Conservation (phyloP, 495 filamentous ascomycete species). For the Trichoderma erinaceum region DNA sequence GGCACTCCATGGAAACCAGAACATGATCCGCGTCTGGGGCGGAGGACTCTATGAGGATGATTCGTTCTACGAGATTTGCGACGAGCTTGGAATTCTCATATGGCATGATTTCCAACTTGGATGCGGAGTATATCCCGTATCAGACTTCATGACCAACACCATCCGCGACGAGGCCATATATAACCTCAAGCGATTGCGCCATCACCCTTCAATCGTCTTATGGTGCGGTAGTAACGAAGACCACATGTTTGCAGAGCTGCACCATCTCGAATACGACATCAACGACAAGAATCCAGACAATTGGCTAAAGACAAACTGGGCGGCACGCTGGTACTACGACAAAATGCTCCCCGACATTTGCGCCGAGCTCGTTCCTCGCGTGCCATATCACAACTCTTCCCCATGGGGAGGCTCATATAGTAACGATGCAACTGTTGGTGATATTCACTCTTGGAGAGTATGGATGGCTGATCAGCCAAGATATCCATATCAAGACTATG, state of each 20-base stretch:
- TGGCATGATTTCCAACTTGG: slow-evolving; percentile 86
- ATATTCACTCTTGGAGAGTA: slow-evolving; percentile 83
- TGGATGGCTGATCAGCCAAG: slow-evolving; percentile 76
- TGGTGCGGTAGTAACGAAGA: slow-evolving; percentile 85
- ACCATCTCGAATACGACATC: slow-evolving; percentile 54
- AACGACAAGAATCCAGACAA: slow-evolving; percentile 63
- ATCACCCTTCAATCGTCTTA: slow-evolving; percentile 72
- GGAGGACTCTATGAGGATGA: slow-evolving; percentile 75
- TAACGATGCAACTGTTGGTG: slow-evolving; percentile 62
- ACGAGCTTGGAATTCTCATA: slow-evolving; percentile 67
- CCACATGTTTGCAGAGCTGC: slow-evolving; percentile 68
- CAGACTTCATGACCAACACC: slow-evolving; percentile 55
- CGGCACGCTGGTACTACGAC: slow-evolving; percentile 92
- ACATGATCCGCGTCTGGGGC: slow-evolving; percentile 63
- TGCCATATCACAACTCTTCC: slow-evolving; percentile 75
- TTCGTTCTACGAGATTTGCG: slow-evolving; percentile 67
- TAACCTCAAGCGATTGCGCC: slow-evolving; percentile 63
- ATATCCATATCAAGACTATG: slow-evolving; percentile 70
- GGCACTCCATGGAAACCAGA: slow-evolving; percentile 58
- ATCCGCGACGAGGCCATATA: slow-evolving; percentile 60
- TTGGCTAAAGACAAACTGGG: slow-evolving; percentile 82
- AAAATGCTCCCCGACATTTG: slow-evolving; percentile 69
- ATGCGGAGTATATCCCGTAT: slow-evolving; percentile 72
- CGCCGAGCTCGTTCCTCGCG: slow-evolving; percentile 52
- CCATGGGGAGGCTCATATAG: slow-evolving; percentile 64